Conservation (phyloP, 2,329 filamentous ascomycete species). For the Oidium heveae region DNA sequence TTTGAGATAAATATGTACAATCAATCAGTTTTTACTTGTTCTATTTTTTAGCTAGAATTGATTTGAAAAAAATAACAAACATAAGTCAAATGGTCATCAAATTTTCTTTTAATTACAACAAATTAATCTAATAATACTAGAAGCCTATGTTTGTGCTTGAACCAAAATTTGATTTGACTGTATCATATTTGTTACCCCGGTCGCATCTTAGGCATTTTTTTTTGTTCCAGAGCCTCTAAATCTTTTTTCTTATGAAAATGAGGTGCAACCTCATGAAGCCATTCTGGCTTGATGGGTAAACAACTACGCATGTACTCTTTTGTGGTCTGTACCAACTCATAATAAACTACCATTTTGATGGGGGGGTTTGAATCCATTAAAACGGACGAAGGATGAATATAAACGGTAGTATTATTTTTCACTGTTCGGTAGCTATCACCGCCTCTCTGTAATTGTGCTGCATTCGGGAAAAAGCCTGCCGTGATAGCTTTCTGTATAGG, state of each 20-base stretch:
- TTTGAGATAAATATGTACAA: too few species aligned
- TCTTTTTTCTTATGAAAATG: constrained; percentile 91
- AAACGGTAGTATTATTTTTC: constrained; percentile 71
- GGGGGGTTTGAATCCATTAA: constrained; percentile 55
- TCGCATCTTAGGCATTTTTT: constrained; percentile 31
- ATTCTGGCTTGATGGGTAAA: constrained; percentile 61
- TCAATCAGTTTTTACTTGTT: too few species aligned
- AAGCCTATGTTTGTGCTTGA: too few species aligned
- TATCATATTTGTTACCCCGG: too few species aligned
- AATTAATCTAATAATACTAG: too few species aligned
- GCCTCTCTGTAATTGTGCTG: constrained; percentile 55
- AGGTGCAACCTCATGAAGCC: constrained; percentile 73
- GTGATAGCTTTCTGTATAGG: constrained; percentile 76
- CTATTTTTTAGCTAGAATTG: too few species aligned
- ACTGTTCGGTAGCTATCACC: constrained; percentile 79
- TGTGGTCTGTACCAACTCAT: constrained; percentile 54
- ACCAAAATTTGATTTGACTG: too few species aligned
- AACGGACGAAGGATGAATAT: constrained; percentile 72
- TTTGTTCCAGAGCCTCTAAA: constrained; percentile 57
- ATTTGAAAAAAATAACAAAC: too few species aligned
- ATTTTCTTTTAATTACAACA: too few species aligned
- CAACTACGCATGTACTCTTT: constrained; percentile 87
- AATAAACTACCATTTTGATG: constrained; percentile 64
- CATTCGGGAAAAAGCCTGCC: constrained; percentile 85
- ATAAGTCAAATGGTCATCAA: too few species aligned